phyloP scores from a whole-genome alignment of 2,329 filamentous ascomycete species.

The Talaromyces albobiverticillius region DNA sequence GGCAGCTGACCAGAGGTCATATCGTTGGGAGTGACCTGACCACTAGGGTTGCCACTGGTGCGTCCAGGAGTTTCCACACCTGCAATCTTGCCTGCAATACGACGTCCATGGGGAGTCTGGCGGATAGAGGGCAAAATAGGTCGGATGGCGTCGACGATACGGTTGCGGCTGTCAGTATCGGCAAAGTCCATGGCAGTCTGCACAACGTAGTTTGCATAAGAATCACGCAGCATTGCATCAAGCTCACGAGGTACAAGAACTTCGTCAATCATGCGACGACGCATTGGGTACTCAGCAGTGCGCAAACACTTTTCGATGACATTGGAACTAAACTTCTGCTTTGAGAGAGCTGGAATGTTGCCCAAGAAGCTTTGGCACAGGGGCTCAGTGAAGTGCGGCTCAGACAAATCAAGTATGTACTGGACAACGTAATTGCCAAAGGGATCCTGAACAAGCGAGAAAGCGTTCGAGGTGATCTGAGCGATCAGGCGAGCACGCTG shows the following conservation, averaged over 20 bases:
- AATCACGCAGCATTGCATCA: constrained; percentile 84
- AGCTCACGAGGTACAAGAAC: constrained; percentile 72
- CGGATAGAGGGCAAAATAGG: constrained; percentile 81
- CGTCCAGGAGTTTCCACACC: constrained; percentile 49
- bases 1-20: constrained; percentile 35
- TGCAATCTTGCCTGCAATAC: constrained; percentile 84
- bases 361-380: constrained; percentile 77
- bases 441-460: constrained; percentile 86
- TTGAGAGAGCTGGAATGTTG: constrained; percentile 69
- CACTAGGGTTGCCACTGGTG: constrained; percentile 36
- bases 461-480: constrained; percentile 85
- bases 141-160: constrained; percentile 79
- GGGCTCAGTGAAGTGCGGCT: constrained; percentile 82
- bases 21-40: constrained; percentile 39
- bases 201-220: constrained; percentile 95
- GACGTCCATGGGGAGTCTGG: constrained; percentile 88
- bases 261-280: constrained; percentile 80
- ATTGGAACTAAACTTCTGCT: constrained; percentile 99
- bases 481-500: constrained; percentile 85
- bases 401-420: constrained; percentile 94
- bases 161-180: constrained; percentile 67
- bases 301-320: constrained; percentile 96
- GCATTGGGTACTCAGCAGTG: constrained; percentile 71
- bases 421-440: constrained; percentile 99
- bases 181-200: constrained; percentile 91